Percentiles rank a stretch among this genome's conserved stretches.
phyloP scores from a whole-genome alignment of 2,329 filamentous ascomycete genomes.

The Aspergillus niger region DNA sequence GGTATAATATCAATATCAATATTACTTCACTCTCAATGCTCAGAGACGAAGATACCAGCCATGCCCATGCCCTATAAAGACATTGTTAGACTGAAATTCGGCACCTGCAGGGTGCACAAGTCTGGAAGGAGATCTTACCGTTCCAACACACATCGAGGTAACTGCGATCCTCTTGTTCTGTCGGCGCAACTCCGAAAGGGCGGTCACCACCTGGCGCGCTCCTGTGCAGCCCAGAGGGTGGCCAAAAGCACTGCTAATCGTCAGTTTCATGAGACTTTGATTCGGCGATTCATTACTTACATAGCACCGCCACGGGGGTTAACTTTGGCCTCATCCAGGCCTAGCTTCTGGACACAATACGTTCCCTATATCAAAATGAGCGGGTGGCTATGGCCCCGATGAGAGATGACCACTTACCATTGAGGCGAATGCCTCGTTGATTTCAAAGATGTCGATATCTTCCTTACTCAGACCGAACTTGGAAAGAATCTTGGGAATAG shows the following conservation, averaged over 20 bases:
- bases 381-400: not conserved
- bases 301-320: slow-evolving; percentile 95
- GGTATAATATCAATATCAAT: not conserved
- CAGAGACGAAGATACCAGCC: slow-evolving; percentile 90
- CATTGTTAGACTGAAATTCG: not conserved
- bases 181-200: slow-evolving; percentile 81
- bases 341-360: slow-evolving; percentile 83
- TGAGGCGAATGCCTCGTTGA: slow-evolving; percentile 89
- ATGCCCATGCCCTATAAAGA: slow-evolving; percentile 63
- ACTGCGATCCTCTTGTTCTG: slow-evolving; percentile 78
- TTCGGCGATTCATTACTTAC: slow-evolving; percentile 29
- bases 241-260: slow-evolving; percentile 67
- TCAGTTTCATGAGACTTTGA: slow-evolving; percentile 14
- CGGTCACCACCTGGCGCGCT: slow-evolving; percentile 83
- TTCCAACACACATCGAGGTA: slow-evolving; percentile 92
- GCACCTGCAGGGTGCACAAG: not conserved
- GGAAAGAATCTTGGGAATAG: slow-evolving; percentile 83
- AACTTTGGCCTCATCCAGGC: slow-evolving; percentile 77
- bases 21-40: slow-evolving; percentile 56
- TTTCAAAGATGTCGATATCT: slow-evolving; percentile 45
- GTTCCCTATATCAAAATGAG: slow-evolving; percentile 64
- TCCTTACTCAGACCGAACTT: slow-evolving; percentile 69
- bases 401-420: slow-evolving; percentile 31
- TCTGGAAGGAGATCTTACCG: slow-evolving; percentile 60
- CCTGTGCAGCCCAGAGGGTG: slow-evolving; percentile 90